Base-by-base conservation (phyloP, 2,329 filamentous ascomycete species). In the Byssothecium circinans region DNA sequence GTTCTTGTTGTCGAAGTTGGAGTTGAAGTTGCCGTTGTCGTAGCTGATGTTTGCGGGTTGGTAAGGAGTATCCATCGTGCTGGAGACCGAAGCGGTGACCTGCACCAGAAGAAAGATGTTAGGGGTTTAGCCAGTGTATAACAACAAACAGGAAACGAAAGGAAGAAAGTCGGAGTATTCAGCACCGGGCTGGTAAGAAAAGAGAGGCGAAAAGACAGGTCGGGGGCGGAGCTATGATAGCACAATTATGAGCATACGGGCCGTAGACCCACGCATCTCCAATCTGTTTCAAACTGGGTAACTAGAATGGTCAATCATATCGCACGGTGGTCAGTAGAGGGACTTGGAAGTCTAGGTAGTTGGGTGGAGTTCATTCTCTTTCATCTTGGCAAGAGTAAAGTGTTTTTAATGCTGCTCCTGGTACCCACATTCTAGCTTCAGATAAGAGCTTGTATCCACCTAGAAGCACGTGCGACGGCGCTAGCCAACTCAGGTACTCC, bases 21-120 rank as follows among this genome's bases (percentile, higher is more conserved):
- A 53, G 29, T 25, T 40, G 32, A 40, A 32, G 41, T 53, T 52
- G 38, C 49, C 59, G 52, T 47, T 60, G 34, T 60, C 61, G 49
- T 62, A 62, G 32, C 60, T 58, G 45, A 62, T 42, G 25, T 59
- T 55, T 45, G 61, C 53, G 29, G 60, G 58, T 44, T 65, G 60
- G 41, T 59, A 67, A 43, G 57, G 59, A 50, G 57, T 57, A 45
- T 68, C 63, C 65, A 68, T 68, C 54, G n/a, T n/a, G 51, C 44
- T 52, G 55, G 46, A 50, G 43, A 55, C 37, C 52, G 20, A 43
- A 53, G 52, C 48, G 63, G 62, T 67, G 65, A 41, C 64, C 64
- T 64, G 65, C 64, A 68, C 65, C 60, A 52, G 51, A 37, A 54
- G 12, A 35, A 25, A 43, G 15, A 42, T 8, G 32, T 33, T 33